Percentiles rank a stretch among this genome's conserved stretches.
phyloP scores from a whole-genome alignment of 2,329 filamentous ascomycete species.

The Cephalotrichum gorgonifer region DNA sequence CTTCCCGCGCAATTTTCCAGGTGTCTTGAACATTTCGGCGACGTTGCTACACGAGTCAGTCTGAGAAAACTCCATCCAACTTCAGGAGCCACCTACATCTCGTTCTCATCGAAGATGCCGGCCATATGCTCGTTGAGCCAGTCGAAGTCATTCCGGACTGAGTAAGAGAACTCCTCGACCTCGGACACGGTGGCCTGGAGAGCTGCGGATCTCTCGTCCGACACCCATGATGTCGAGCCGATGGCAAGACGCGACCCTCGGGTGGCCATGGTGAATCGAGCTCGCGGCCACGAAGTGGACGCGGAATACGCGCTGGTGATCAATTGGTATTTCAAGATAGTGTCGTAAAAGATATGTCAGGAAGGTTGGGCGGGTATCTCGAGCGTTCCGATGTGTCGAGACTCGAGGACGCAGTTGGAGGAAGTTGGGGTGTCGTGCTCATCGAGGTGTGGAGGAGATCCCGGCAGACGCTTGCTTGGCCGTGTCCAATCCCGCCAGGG shows the following conservation, averaged over 20 bases:
- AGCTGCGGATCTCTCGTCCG: conserved; percentile 72
- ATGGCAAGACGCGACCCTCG: conserved; percentile 55
- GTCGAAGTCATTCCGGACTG: conserved; percentile 86
- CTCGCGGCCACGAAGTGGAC: conserved; percentile 5
- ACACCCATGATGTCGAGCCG: conserved; percentile 77
- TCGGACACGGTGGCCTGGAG: conserved; percentile 68
- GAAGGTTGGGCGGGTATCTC: conserved; percentile 6
- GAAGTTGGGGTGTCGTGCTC: conserved; percentile 6
- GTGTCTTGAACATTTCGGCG: conserved; percentile 91
- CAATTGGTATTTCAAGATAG: not conserved
- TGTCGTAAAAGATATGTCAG: not conserved
- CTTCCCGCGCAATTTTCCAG: conserved; percentile 72
- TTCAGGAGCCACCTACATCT: conserved; percentile 53
- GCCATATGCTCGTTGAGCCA: conserved; percentile 99
- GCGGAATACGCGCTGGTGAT: conserved; percentile 2
- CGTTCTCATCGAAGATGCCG: conserved; percentile 78
- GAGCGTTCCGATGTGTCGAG: not conserved
- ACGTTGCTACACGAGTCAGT: conserved; percentile 54
- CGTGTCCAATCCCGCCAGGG: conserved; percentile 2
- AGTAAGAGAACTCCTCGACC: conserved; percentile 86
- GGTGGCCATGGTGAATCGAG: conserved; percentile 18
- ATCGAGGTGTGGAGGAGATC: conserved; percentile 4
- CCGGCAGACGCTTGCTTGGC: not conserved
- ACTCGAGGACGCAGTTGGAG: not conserved
- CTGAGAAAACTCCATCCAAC: not conserved